These are phyloP conservation scores for Phytophthora colocasiae DNA, from an alignment of 352 stramenopile species.

Conservation along the genomic window DNA sequence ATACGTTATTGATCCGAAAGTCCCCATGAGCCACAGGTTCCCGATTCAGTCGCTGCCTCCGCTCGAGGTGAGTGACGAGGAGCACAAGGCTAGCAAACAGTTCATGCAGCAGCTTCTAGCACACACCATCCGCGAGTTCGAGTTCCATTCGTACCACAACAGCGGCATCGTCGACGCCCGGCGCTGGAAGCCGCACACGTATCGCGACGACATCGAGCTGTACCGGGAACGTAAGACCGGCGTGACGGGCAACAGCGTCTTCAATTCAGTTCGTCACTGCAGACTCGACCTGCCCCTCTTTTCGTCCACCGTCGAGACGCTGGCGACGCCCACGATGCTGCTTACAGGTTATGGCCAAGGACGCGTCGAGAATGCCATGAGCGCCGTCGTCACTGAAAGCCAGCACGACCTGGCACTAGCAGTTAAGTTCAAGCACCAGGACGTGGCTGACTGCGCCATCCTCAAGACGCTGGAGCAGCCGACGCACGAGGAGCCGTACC, in stretches of 20 bases:
- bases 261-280: conserved; percentile 33
- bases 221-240: conserved; percentile 48
- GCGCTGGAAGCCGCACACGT: conserved; percentile 54
- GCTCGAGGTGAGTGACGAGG: conserved; percentile 39
- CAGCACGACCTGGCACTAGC: conserved; percentile 64
- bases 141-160: conserved; percentile 44
- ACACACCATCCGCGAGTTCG: conserved; percentile 57
- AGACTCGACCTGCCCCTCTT: conserved; percentile 40
- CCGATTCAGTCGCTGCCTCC: conserved; percentile 50
- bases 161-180: conserved; percentile 43
- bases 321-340: conserved; percentile 50
- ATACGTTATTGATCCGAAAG: conserved; percentile 3
- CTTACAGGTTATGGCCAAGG: conserved; percentile 56
- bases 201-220: conserved; percentile 51
- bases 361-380: conserved; percentile 65
- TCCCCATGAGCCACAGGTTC: conserved; percentile 43
- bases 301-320: conserved; percentile 35
- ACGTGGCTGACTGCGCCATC: conserved; percentile 69
- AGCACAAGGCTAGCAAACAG: conserved; percentile 42
- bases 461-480: conserved; percentile 62
- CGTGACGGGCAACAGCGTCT: conserved; percentile 34
- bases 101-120: conserved; percentile 49
- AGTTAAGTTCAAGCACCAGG: conserved; percentile 64
- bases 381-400: conserved; percentile 56
- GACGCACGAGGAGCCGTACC: conserved; percentile 49